Conservation (phyloP, 306 rosid species). For the Fragaria nilgerrensis region DNA sequence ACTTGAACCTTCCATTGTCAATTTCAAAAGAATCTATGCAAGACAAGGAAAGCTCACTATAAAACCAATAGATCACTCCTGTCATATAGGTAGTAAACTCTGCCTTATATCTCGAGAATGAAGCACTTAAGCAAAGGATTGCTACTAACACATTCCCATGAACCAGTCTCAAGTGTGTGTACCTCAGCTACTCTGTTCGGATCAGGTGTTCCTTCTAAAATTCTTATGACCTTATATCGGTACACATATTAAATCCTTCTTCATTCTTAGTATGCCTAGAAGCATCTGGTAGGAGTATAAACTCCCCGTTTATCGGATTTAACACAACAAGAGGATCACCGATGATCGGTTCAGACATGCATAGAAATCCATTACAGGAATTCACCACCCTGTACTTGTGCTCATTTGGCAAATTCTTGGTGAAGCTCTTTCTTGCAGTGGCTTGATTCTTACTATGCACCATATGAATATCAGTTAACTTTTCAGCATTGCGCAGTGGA, state of each 20-base stretch:
- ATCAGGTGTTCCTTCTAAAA: background rate
- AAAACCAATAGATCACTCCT: constrained; percentile 27
- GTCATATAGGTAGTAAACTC: constrained; percentile 6
- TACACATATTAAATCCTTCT: too few relatives aligned
- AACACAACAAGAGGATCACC: background rate
- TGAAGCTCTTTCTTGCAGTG: background rate
- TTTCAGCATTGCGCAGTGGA: constrained; percentile 23
- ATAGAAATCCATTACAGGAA: constrained; percentile 17
- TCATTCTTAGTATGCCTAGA: background rate
- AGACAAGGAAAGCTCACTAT: fast-evolving
- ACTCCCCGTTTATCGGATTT: constrained; percentile 9
- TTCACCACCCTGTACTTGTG: constrained; percentile 6
- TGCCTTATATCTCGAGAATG: background rate
- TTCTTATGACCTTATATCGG: constrained; percentile 14
- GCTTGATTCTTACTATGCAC: background rate
- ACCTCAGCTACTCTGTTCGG: background rate
- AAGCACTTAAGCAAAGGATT: background rate
- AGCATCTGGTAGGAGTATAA: background rate
- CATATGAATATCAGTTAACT: background rate
- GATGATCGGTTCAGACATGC: background rate
- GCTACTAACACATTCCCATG: background rate
- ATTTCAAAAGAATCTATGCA: constrained; percentile 11
- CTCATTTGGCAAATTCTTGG: background rate
- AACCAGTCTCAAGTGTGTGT: constrained; percentile 14
- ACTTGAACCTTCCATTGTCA: constrained; percentile 22